A percentile compares a stretch with the other conserved stretches of the same genome.
phyloP scores from a whole-genome alignment of 306 rosid genomes.

The Prosopis cineraria region DNA sequence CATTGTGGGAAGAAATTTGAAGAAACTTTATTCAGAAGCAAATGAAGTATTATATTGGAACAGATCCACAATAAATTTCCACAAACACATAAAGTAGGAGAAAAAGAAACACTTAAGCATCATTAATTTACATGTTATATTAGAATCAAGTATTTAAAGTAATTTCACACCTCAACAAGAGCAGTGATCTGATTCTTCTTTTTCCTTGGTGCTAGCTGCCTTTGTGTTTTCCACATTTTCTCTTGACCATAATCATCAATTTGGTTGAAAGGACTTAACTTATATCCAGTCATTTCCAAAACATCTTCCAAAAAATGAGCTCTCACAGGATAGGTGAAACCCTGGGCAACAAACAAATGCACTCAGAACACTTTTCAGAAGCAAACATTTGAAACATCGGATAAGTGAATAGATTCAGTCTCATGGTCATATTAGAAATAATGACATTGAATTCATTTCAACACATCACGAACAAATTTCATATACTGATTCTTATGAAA shows the following conservation, averaged over 20 bases:
- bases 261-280: constrained; percentile 83
- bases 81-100: neutral
- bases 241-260: constrained; percentile 99
- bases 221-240: constrained; percentile 94
- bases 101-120: constrained; percentile 14
- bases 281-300: constrained; percentile 86
- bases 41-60: constrained; percentile 10
- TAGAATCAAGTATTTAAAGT: constrained; percentile 18
- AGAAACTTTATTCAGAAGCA: constrained; percentile 12
- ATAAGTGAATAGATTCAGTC: constrained; percentile 26
- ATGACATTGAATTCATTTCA: neutral
- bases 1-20: neutral
- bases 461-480: constrained; percentile 1
- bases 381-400: constrained; percentile 16
- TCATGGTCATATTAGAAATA: neutral
- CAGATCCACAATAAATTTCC: neutral
- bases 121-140: neutral
- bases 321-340: constrained; percentile 88
- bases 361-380: constrained; percentile 20
- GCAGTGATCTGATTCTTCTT: constrained; percentile 89
- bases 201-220: constrained; percentile 80
- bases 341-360: constrained; percentile 55
- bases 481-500: neutral
- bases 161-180: constrained; percentile 80
- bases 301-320: constrained; percentile 89